Evolutionary conservation across 495 filamentous ascomycete genomes (phyloP), one percentile per base, ranked within the genome.

Genomic region (Tuber melanosporum): DNA sequence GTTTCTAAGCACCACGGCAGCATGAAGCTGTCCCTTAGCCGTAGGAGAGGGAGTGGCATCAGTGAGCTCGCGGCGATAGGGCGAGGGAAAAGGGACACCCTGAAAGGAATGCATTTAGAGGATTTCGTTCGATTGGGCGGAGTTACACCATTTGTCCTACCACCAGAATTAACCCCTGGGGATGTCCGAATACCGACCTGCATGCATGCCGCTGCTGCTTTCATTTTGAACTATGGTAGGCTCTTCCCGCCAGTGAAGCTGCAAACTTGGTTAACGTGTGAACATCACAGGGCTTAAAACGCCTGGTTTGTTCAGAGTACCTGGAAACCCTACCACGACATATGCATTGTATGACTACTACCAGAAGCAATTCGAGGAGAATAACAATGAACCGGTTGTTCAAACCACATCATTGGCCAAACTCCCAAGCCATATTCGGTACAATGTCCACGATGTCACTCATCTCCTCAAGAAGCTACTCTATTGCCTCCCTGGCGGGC

Each of bases 111-210:
- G 79, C 86, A 88, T 52, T 78, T 95, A 43, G 88, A 91, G 77
- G 88, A 86, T 73, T 85, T 94, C 42, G 88, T 92, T 74, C 88
- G 91, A n/a, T 85, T 95, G 62, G 92, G 92, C 71, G 92, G 93
- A 32, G 89, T 90, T 82, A 91, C 90, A 81, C 85, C 89, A 57
- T 84, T 95, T 49, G 88, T 88, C 46, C 86, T 94, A n/a, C 91
- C 91, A 0, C 79, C 84, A 0, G 89, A 91, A 70, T 90, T 93
- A 80, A 87, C 91, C 22, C 89, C 92, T 12, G 86, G 87, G 6
- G 87, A 88, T 39, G 85, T 94, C 73, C 85, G 88, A 26, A 85
- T 95, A 17, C 93, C 93, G 10, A 91, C 91, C 8, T 94, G 92
- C 80, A 89, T 95, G 74, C 91, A 92, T 49, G 92, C 91, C 19